phyloP scores from a whole-genome alignment of 2,329 filamentous ascomycete species.

The Ophiostoma sp. region DNA sequence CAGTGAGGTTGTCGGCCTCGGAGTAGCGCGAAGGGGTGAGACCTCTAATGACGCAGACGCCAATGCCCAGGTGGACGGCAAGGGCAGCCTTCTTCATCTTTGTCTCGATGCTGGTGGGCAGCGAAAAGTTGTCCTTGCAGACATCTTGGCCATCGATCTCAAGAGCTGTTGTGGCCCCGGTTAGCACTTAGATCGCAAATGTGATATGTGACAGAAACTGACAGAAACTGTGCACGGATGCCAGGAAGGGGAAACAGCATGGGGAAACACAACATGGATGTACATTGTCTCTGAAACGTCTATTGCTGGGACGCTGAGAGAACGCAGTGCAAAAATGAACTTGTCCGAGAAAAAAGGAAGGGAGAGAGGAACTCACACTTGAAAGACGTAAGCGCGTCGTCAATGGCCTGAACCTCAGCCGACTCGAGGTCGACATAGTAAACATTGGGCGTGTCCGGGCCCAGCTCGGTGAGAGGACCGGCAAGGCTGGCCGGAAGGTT shows the following conservation, averaged over 20 bases:
- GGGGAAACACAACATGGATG: background rate
- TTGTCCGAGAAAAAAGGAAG: background rate
- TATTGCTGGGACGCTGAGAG: background rate
- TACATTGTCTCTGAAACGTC: background rate
- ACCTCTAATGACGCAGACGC: slow-evolving; percentile 52
- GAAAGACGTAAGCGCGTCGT: slow-evolving; percentile 30
- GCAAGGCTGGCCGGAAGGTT: slow-evolving; percentile 11
- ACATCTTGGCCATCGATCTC: slow-evolving; percentile 38
- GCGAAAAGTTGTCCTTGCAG: slow-evolving; percentile 36
- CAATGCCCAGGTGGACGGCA: slow-evolving; percentile 40
- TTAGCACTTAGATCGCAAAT: slow-evolving; percentile 3
- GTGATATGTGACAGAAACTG: slow-evolving; percentile 10
- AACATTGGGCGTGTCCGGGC: slow-evolving; percentile 20
- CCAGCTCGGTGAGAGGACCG: slow-evolving; percentile 22
- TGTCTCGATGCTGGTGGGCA: slow-evolving; percentile 34
- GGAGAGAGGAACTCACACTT: slow-evolving; percentile 27
- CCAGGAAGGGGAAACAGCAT: background rate
- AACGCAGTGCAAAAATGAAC: background rate
- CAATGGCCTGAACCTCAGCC: slow-evolving; percentile 26
- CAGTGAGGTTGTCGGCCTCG: slow-evolving; percentile 48
- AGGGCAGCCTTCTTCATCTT: slow-evolving; percentile 35
- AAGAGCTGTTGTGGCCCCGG: slow-evolving; percentile 16
- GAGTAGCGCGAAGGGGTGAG: slow-evolving; percentile 44
- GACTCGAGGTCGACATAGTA: slow-evolving; percentile 21
- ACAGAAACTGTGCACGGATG: background rate